phyloP scores from a whole-genome alignment of 148 eudicot genomes.

The Tetragonia tetragonoides region DNA sequence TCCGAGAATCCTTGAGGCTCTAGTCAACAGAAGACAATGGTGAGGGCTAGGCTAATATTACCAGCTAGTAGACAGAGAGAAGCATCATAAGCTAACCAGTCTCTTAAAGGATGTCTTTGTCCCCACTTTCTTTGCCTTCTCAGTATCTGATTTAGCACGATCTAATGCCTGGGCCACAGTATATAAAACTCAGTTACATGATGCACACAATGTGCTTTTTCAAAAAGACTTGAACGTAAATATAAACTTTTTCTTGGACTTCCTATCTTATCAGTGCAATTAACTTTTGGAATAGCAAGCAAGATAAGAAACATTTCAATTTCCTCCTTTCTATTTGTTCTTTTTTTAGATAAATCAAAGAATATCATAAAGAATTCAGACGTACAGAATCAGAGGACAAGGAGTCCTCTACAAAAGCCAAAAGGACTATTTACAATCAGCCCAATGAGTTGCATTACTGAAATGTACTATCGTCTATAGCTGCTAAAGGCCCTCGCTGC shows the following conservation, averaged over 20 bases:
- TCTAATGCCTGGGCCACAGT: slow-evolving; percentile 58
- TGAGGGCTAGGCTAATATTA: background rate
- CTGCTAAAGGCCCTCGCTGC: too few species aligned
- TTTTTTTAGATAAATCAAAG: too few species aligned
- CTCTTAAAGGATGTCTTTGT: slow-evolving; percentile 72
- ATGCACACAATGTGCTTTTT: background rate
- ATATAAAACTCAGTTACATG: background rate
- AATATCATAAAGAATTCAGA: too few species aligned
- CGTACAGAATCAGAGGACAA: too few species aligned
- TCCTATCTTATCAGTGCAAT: too few species aligned
- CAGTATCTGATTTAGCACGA: slow-evolving; percentile 80
- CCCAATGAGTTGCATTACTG: too few species aligned
- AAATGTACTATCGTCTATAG: too few species aligned
- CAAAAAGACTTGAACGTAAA: background rate
- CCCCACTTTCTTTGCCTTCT: slow-evolving; percentile 46
- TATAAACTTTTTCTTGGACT: background rate
- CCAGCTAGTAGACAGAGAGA: background rate
- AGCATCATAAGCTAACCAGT: slow-evolving; percentile 48
- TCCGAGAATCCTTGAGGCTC: slow-evolving; percentile 63
- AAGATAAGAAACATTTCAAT: too few species aligned
- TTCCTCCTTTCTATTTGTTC: too few species aligned
- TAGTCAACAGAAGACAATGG: slow-evolving; percentile 21
- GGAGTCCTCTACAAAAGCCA: too few species aligned
- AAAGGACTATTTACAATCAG: too few species aligned
- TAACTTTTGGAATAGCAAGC: too few species aligned